A percentile compares a stretch with the other conserved stretches of the same genome.
phyloP scores from a whole-genome alignment of 2,329 filamentous ascomycete species.

The Furcasterigmium sp. region DNA sequence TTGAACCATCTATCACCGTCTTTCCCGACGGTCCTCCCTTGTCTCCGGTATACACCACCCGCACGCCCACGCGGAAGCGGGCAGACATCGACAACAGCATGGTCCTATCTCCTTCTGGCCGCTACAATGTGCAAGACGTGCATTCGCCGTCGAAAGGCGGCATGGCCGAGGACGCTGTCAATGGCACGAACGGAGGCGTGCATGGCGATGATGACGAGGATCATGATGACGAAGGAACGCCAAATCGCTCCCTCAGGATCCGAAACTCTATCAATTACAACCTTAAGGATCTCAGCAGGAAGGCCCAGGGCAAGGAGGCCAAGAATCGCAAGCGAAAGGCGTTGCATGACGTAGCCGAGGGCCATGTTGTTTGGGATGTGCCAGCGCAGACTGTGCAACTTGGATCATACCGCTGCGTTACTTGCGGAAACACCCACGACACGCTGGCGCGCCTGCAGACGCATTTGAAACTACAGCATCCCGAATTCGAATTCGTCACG shows the following conservation, averaged over 20 bases:
- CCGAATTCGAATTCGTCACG: constrained; percentile 37
- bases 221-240: constrained; percentile 41
- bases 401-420: constrained; percentile 45
- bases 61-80: constrained; percentile 17
- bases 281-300: constrained; percentile 52
- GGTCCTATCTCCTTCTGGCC: not conserved
- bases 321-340: constrained; percentile 31
- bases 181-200: constrained; percentile 4
- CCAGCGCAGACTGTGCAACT: constrained; percentile 39
- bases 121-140: not conserved
- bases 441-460: constrained; percentile 41
- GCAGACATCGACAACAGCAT: not conserved
- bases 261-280: constrained; percentile 52
- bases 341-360: constrained; percentile 24
- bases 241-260: constrained; percentile 43
- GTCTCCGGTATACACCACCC: not conserved
- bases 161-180: constrained; percentile 10
- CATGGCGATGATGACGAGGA: constrained; percentile 36
- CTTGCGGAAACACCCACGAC: constrained; percentile 42
- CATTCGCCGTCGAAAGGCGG: not conserved
- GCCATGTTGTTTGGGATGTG: constrained; percentile 38
- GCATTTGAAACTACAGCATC: constrained; percentile 41
- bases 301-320: constrained; percentile 45
- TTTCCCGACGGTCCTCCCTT: constrained; percentile 21
- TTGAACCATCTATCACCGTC: constrained; percentile 38